Evolutionary conservation across 2,329 filamentous ascomycete species (phyloP), one percentile per base, ranked within the genome.

Genomic region (Lasiodiplodia sp.): DNA sequence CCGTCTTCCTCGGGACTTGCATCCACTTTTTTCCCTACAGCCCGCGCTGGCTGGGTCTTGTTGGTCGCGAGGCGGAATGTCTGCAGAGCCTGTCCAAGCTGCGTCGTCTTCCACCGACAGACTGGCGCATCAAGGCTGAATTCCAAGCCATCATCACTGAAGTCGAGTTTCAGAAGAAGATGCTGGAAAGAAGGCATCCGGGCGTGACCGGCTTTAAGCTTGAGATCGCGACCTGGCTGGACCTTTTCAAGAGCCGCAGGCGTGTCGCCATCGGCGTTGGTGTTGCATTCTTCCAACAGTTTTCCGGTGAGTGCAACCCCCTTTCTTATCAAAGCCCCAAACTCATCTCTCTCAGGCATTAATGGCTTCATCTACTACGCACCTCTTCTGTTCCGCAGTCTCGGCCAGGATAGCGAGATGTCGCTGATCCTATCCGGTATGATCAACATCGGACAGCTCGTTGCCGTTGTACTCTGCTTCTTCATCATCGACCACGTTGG

Each of bases 341-440:
- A 38, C 11, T n/a, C 2, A 8, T 2, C 49, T 14, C 8, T 11
- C 21, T 0, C 23, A 52, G 49, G 55, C n/a, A 65, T 65, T 25
- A 83, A 83, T 47, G 82, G 82, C 0, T 73, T 85, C 2, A 84
- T 87, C 53, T 85, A 85, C 76, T 85, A 85, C 72, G 74, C 79
- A 0, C 82, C 83, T 0, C 82, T 78, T 0, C 72, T 84, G 0
- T 85, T 85, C 70, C 66, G 74, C 62, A 78, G 74, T 5, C 76
- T 82, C 69, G 80, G 80, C 1, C 77, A 80, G 55, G 71, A 70
- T 8, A 63, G 74, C 53, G 68, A 76, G 64, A 80, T 79, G 76
- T 73, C 75, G 38, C 56, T 62, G 11, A 37, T 68, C 47, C 47
- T 68, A 7, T 68, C 66, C 1, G 66, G 66, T 0, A 74, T 82